Base-by-base conservation (phyloP, 1,284 basidiomycete species). In the Pascua guehoae region DNA sequence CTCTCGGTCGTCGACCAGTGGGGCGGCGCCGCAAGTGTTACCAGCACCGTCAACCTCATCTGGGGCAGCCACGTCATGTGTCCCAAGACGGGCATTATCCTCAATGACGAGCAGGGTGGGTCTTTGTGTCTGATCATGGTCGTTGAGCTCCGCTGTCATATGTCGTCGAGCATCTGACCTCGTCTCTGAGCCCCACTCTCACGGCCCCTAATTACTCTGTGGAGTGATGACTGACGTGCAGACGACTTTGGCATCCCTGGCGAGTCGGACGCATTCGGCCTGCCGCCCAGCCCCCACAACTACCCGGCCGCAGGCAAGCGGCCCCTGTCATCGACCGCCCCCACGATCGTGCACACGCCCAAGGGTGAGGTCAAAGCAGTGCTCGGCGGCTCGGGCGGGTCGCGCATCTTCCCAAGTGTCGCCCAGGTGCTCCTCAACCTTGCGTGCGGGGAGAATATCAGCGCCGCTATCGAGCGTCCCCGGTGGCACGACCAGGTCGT, bases 401-500 rank as follows among this genome's bases (percentile, higher is more conserved):
- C 87, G 3, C 82, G 87, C 16, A 97, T 98, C 59, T 90, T 95
- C 74, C 81, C 84, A 0, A 79, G 90, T 0, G 78, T 96, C 8
- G 84, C 89, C 49, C 91, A 95, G 72, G 85, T 87, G 24, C 75
- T 98, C 9, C 75, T 96, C 18, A 91, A 95, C 73, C 72, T 91
- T 18, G 82, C 89, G 54, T 89, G 88, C 82, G 92, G 88, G 0
- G 80, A 89, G 76, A 86, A 95, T 67, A 73, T 88, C 38, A 86
- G 87, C 57, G 74, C 82, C 38, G 90, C 94, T 0, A 85, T 98
- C 41, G 95, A 98, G 75, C 82, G 79, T 61, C 87, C 89, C 0
- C 82, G 94, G n/a, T 72, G 96, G n/a, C 94, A 98, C 70, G 85
- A 96, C 70, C 95, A 98, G 72, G 79, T 96, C 36, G 87, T 86